Base-by-base conservation (phyloP, 2,329 filamentous ascomycete species). In the Sporothrix euskadiensis region DNA sequence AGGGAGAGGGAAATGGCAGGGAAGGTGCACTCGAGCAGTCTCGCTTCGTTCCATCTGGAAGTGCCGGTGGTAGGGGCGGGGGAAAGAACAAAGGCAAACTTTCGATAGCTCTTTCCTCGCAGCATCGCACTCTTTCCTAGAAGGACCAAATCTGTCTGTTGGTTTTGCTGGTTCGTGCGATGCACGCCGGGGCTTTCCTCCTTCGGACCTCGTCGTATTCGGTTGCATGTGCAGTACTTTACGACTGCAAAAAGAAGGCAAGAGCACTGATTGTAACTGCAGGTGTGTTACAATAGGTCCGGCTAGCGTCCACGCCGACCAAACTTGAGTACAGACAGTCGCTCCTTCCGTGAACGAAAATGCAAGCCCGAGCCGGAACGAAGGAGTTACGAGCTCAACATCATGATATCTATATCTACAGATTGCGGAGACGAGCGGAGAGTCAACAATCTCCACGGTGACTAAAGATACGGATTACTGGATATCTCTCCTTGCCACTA, bases 41-140 rank as follows among this genome's bases (percentile, higher is more conserved):
- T 66, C 22, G 14, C 41, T 12, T 32, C 16, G 30, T 49, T 32
- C 63, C 16, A 22, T 30, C 41, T 26, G 4, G n/a, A 4, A 22
- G 35, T 41, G 57, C 57, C 61, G 61, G 41, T 39, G 61, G 61
- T 39, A 47, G 22, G 26, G 19, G 14, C 19, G 2, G 63, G 14
- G 22, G 63, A 47, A 66, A 32, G 63, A 66, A 66, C 41, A 66
- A 66, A 49, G 44, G 39, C 8, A 63, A 61, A 3, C 63, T 9
- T 49, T 49, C 41, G 41, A 49, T n/a, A 30, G 22, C 39, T 49
- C 41, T 66, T 66, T 49, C 63, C 22, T 30, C 14, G 22, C 8
- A 66, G 4, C 35, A 41, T 41, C 35, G 56, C 22, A 30, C n/a
- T 26, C 22, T 22, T 12, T 56, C 22, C 52, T 1, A 26, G 30